These are phyloP conservation scores for Diaporthe humulicola DNA, from an alignment of 2,329 filamentous ascomycete species.

Conservation along the genomic window DNA sequence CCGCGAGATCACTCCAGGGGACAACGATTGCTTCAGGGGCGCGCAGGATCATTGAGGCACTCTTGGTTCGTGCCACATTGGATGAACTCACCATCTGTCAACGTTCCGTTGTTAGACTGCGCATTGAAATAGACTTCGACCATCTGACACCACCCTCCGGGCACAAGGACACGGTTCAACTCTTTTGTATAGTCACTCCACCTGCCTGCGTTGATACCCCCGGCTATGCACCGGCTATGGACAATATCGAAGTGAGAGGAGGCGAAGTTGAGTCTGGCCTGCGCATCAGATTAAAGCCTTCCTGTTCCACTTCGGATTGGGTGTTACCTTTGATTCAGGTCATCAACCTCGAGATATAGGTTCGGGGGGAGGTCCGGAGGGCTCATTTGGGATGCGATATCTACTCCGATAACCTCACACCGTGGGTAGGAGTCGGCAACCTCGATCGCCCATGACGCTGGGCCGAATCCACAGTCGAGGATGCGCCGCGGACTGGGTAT, in stretches of 20 bases:
- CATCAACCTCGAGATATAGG: conserved; percentile 79
- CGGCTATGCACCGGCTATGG: conserved; percentile 80
- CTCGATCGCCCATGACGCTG: conserved; percentile 78
- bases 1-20: neutral
- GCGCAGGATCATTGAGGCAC: too few species aligned
- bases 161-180: conserved; percentile 78
- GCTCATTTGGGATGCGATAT: conserved; percentile 78
- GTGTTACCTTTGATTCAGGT: conserved; percentile 73
- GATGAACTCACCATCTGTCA: conserved; percentile 76
- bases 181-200: conserved; percentile 85
- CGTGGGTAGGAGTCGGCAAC: conserved; percentile 74
- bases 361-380: conserved; percentile 75
- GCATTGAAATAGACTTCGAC: conserved; percentile 89
- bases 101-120: conserved; percentile 86
- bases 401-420: conserved; percentile 78
- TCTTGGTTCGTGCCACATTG: conserved; percentile 71
- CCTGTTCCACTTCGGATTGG: neutral
- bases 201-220: conserved; percentile 78
- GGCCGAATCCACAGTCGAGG: conserved; percentile 80
- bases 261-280: conserved; percentile 76
- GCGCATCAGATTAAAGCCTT: conserved; percentile 45
- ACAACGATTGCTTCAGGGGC: neutral
- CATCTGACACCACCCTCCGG: conserved; percentile 89
- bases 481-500: conserved; percentile 69
- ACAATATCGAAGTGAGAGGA: conserved; percentile 80